Base-by-base conservation (phyloP, 2,329 filamentous ascomycete species). In the Xylaria sp. region DNA sequence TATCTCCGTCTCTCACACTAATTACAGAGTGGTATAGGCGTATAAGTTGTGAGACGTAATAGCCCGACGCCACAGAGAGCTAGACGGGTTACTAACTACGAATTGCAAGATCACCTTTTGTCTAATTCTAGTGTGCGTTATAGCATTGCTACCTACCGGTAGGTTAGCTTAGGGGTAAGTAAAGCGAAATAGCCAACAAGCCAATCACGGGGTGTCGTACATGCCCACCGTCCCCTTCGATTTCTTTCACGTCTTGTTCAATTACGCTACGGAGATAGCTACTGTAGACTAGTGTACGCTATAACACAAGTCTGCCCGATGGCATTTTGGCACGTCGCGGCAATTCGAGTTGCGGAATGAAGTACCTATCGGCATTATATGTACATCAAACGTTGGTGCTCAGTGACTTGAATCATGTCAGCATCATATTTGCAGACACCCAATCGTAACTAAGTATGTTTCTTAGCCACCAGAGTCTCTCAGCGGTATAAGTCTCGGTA, bases 41-140 rank as follows among this genome's bases (percentile, higher is more conserved):
- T 28, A 36, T 36, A 56, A 63, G 49, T 44, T 46, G 28, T 13
- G 26, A 23, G 46, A 56, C 49, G 60, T 63, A 63, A 63, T 63
- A 61, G 46, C 33, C n/a, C 58, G 42, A 31, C 36, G 15, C 46
- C 11, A 33, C 26, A 23, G 20, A 20, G 31, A 13, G 36, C 20
- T 42, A 26, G 13, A 26, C n/a, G 10, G 13, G 15, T 6, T 31
- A 54, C 51, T 54, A 38, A 36, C 53, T 23, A 13, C n/a, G n/a
- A 56, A 42, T 46, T 28, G 58, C 31, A 40, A 49, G 20, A 60
- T 49, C 44, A 46, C 13, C 20, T 42, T 38, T 42, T 17, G 20
- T 60, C 31, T 60, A 49, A 36, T 49, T 49, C 31, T n/a, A 49
- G 31, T 38, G 6, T 26, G 28, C 3, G 28, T 20, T 26, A 56